phyloP scores from a whole-genome alignment of 2,329 filamentous ascomycete species.

The Pestalotiopsis sp. region DNA sequence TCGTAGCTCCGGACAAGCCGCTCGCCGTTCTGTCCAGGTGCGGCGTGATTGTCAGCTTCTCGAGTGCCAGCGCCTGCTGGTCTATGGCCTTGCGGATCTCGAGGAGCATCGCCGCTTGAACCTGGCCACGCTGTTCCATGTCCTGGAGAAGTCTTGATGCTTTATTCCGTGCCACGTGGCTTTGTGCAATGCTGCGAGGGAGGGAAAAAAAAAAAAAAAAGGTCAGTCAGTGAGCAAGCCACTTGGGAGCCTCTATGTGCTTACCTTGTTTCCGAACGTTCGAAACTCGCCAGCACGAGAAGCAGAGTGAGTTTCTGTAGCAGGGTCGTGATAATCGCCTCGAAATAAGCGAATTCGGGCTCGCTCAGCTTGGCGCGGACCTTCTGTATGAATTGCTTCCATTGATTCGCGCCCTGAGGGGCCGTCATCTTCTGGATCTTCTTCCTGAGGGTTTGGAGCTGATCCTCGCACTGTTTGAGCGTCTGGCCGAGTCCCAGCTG shows the following conservation, averaged over 20 bases:
- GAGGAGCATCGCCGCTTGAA: background rate
- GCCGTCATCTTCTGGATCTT: background rate
- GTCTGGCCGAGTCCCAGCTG: background rate
- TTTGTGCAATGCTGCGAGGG: background rate
- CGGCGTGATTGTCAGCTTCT: background rate
- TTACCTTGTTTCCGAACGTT: background rate
- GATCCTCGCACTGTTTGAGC: background rate
- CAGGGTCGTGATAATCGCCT: background rate
- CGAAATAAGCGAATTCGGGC: background rate
- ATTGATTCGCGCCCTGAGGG: background rate
- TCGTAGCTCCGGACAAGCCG: background rate
- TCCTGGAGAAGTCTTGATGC: background rate
- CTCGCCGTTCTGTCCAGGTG: background rate
- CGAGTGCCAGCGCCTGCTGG: background rate
- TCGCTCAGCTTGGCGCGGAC: slow-evolving; percentile 4
- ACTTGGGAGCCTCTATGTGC: too few relatives aligned
- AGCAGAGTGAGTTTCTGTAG: background rate
- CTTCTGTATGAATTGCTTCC: background rate
- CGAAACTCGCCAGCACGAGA: background rate
- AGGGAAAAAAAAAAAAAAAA: background rate
- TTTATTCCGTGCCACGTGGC: background rate
- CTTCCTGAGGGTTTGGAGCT: background rate
- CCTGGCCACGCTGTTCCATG: background rate
- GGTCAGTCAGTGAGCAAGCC: background rate
- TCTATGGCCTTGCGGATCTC: too few relatives aligned